Base-by-base conservation (phyloP, 208 protist species). In the Leishmania guyanensis region DNA sequence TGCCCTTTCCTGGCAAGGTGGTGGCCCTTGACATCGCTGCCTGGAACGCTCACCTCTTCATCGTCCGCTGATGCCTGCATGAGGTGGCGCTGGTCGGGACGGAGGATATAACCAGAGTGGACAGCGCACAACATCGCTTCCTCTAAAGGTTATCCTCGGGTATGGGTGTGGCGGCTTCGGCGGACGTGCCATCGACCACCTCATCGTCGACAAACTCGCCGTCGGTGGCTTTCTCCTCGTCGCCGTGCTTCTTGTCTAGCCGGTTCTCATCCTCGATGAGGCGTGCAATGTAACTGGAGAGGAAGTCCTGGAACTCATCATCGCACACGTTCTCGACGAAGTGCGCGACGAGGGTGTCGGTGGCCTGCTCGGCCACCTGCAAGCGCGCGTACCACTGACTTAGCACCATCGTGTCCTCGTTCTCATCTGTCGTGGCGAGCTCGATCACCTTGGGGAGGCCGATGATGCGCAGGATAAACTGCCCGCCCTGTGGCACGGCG, bases 381-480 rank as follows among this genome's bases (percentile, higher is more conserved):
- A 94, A 81, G 64, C 80, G 85, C 46, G 84, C 71, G 75, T 85
- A 91, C 93, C 93, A 96, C 76, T 91, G 90, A 43, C 75, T 93
- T 43, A 96, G 88, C 74, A 94, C 86, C 82, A 93, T 85, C 43
- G 84, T 88, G 66, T 88, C 88, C 50, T 87, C 86, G 54, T 75
- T 74, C 46, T 84, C 80, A 53, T 91, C 87, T 22, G 89, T 92
- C 26, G 88, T 86, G 62, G 88, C 84, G 39, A 94, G 82, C 72
- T 90, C 80, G 72, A 96, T 92, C 60, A 94, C 91, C 83, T 96
- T 91, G 16, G 91, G 91, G 29, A 94, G 81, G 10, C 93, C 93
- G 39, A 91, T 65, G 69, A 96, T 79, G 58, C 85, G 85, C 75
- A 92, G 85, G 26, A 73, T 79, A 50, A 85, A 87, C 39, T 71